Percentiles rank a stretch among this genome's conserved stretches.
phyloP scores from a whole-genome alignment of 257 asterid species.

The Verbascum thapsus region DNA sequence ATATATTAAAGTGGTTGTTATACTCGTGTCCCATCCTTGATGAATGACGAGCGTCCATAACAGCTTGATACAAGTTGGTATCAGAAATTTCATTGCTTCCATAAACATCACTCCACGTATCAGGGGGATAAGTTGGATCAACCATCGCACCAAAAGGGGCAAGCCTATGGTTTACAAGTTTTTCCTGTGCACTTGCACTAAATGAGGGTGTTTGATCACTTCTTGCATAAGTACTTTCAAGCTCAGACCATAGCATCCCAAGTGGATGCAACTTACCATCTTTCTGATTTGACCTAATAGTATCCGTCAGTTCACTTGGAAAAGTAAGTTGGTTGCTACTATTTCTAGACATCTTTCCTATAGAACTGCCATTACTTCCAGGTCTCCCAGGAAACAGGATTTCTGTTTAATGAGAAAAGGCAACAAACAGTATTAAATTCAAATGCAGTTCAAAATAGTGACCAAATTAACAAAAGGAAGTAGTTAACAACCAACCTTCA shows the following conservation, averaged over 20 bases:
- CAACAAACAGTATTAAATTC: slow-evolving; percentile 27
- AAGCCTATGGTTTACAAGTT: slow-evolving; percentile 47
- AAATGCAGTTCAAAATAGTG: slow-evolving; percentile 9
- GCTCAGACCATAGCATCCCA: slow-evolving; percentile 89
- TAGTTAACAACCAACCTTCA: slow-evolving; percentile 60
- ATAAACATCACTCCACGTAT: slow-evolving; percentile 63
- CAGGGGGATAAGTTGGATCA: slow-evolving; percentile 50
- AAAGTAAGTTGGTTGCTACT: slow-evolving; percentile 38
- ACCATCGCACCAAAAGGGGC: slow-evolving; percentile 44
- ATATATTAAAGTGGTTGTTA: slow-evolving; percentile 53
- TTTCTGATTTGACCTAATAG: slow-evolving; percentile 45
- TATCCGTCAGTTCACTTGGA: slow-evolving; percentile 43
- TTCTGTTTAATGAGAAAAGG: slow-evolving; percentile 45
- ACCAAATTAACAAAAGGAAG: slow-evolving; percentile 23
- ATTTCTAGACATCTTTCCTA: slow-evolving; percentile 49
- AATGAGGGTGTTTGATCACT: slow-evolving; percentile 50
- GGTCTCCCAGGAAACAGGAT: slow-evolving; percentile 86
- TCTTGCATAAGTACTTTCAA: slow-evolving; percentile 66
- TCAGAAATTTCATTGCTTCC: slow-evolving; percentile 54
- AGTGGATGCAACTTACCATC: slow-evolving; percentile 68
- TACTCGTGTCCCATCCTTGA: slow-evolving; percentile 58
- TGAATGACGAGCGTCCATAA: slow-evolving; percentile 48
- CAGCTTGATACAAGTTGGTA: slow-evolving; percentile 55
- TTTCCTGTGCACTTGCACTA: slow-evolving; percentile 46
- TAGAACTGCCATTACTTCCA: slow-evolving; percentile 63